These are phyloP conservation scores for Ormosia semicastrata DNA, from an alignment of 306 rosid genomes.

Conservation along the genomic window DNA sequence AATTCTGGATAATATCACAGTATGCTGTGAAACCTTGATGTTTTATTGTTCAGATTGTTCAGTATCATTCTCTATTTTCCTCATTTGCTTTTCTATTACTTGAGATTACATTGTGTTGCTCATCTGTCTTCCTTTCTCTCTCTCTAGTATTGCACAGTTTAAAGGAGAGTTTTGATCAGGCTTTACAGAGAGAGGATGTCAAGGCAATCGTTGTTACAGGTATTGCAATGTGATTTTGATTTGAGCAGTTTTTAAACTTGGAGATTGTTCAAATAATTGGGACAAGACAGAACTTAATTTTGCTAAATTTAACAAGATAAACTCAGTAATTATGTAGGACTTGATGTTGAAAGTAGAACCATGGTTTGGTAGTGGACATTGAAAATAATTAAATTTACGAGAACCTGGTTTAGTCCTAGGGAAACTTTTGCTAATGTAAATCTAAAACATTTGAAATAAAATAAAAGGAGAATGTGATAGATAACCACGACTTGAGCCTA, in stretches of 20 bases:
- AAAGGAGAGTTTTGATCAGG: slow-evolving; percentile 71
- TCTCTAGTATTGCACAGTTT: slow-evolving; percentile 62
- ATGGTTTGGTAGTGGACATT: background rate
- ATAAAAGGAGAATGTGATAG: background rate
- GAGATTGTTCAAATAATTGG: background rate
- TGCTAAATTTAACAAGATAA: background rate
- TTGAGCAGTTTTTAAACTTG: background rate
- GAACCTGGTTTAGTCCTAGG: background rate
- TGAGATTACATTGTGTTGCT: slow-evolving; percentile 8
- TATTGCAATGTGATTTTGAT: slow-evolving; percentile 21
- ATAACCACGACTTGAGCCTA: background rate
- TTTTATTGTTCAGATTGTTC: background rate
- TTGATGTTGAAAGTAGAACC: background rate
- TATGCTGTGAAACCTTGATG: slow-evolving; percentile 1
- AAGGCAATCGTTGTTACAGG: slow-evolving; percentile 93
- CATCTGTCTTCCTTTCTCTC: background rate
- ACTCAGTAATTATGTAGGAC: background rate
- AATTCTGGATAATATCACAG: background rate
- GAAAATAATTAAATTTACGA: background rate
- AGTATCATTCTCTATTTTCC: background rate
- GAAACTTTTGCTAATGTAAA: background rate
- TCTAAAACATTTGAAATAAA: background rate
- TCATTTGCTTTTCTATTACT: background rate
- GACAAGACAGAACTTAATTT: background rate
- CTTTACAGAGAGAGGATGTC: slow-evolving; percentile 73